phyloP scores from a whole-genome alignment of 768 basidiomycete species.

The Inosperma sp. region DNA sequence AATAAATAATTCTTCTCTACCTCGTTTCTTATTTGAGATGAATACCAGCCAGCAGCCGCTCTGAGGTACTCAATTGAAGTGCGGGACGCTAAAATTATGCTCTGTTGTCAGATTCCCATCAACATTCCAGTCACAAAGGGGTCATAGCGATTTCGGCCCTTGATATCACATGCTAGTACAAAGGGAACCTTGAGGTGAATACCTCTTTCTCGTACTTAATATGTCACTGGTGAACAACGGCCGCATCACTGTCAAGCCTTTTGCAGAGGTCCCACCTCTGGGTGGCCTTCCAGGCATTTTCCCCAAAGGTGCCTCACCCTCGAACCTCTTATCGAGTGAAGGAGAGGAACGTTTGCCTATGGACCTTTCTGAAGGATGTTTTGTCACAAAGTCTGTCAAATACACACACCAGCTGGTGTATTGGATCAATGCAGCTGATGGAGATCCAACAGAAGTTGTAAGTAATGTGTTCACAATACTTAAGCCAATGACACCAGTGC shows the following conservation, averaged over 20 bases:
- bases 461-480: conserved; percentile 8
- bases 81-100: no score
- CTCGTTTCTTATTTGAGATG: no score
- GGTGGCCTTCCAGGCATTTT: conserved; percentile 14
- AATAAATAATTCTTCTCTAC: no score
- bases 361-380: conserved; percentile 15
- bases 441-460: conserved; percentile 10
- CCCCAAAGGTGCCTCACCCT: conserved; percentile 14
- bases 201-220: no score
- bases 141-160: no score
- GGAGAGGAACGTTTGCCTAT: conserved; percentile 1
- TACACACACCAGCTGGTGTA: conserved; percentile 16
- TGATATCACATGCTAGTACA: no score
- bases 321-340: conserved; percentile 11
- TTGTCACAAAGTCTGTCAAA: conserved; percentile 18
- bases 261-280: conserved; percentile 15
- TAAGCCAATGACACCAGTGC: conserved; percentile 2
- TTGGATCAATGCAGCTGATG: conserved; percentile 13
- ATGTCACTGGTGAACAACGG: conserved; percentile 8
- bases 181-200: no score
- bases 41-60: no score
- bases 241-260: conserved; percentile 14
- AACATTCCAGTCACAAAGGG: no score
- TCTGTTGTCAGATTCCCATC: no score
- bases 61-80: no score